Evolutionary conservation across 257 asterid genomes (phyloP).

Genomic region (Eucommia ulmoides): DNA sequence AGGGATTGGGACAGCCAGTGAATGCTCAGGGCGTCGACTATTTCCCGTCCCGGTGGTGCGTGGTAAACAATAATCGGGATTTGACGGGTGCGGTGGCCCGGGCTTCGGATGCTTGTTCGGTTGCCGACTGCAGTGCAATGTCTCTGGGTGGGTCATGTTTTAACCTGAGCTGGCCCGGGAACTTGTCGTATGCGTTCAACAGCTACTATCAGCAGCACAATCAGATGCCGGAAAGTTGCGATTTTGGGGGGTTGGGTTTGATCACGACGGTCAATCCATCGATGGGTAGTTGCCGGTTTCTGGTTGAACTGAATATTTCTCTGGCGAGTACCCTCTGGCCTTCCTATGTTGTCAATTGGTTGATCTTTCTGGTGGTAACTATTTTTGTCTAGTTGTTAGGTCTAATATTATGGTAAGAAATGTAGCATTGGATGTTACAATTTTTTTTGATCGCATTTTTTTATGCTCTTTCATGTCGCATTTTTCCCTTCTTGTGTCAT

Average conservation of each 20-base stretch:
- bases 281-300: slow-evolving; percentile 40
- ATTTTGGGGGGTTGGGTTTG: slow-evolving; percentile 69
- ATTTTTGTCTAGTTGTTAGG: slow-evolving; percentile 22
- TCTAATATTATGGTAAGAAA: background rate
- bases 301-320: slow-evolving; percentile 41
- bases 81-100: slow-evolving; percentile 37
- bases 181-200: slow-evolving; percentile 70
- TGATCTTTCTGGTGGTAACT: slow-evolving; percentile 14
- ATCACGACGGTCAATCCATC: slow-evolving; percentile 84
- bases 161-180: slow-evolving; percentile 67
- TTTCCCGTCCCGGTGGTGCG: slow-evolving; percentile 78
- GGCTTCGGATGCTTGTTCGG: slow-evolving; percentile 52
- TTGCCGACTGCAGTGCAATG: slow-evolving; percentile 55
- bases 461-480: too few relatives aligned
- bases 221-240: slow-evolving; percentile 52
- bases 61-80: slow-evolving; percentile 60
- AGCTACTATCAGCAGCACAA: slow-evolving; percentile 66
- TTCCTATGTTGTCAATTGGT: slow-evolving; percentile 14
- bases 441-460: too few relatives aligned
- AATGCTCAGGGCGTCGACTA: slow-evolving; percentile 59
- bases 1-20: slow-evolving; percentile 35
- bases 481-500: too few relatives aligned
- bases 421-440: too few relatives aligned
- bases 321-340: slow-evolving; percentile 18
- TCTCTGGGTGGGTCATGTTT: slow-evolving; percentile 61